Base-by-base conservation (phyloP, 2,329 filamentous ascomycete species). In the Penicillium sp. region DNA sequence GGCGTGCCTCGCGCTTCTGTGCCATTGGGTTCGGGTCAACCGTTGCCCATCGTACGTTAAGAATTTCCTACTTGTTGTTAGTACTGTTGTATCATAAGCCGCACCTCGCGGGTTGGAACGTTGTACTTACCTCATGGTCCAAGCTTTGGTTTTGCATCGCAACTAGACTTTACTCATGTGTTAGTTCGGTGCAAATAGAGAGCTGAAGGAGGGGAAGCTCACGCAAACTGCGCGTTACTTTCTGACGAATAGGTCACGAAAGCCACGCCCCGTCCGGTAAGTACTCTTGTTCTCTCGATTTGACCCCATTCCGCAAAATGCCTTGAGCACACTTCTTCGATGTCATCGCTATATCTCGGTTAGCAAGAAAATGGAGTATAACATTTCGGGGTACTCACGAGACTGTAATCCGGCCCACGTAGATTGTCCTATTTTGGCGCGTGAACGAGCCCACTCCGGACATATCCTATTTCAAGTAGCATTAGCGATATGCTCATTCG, bases 291-390 rank as follows among this genome's bases (percentile, higher is more conserved):
- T 44, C 94, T 85, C 73, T 57, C 93, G 49, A 99, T 81, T 68
- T 92, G 89, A 0, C 94, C 94, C 92, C 92, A 99, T 82, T 99
- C 94, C 25, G 91, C 89, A 72, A 97, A 97, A 76, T 99, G 94
- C 15, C 95, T 83, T 31, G 93, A 88, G 6, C 97, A 93, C 36
- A 97, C 85, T 76, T 99, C 94, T 72, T 99, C 54, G 60, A 97
- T 97, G 70, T 97, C 93, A 73, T 97, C 94, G 13, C 88, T 93
- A 36, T 9, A 39, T 13, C 13, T 27, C 15, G 4, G 25, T 55
- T 39, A 55, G 53, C n/a, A 33, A 31, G n/a, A 27, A 10, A 3
- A 21, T 15, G 15, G 19, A 16, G 31, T 21, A 52, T 36, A 27
- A 3, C 0, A 11, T 34, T 36, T 15, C 13, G 8, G 21, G 16